These are phyloP conservation scores for Populus trichocarpa DNA, from an alignment of 441 rosid species.

Conservation along the genomic window DNA sequence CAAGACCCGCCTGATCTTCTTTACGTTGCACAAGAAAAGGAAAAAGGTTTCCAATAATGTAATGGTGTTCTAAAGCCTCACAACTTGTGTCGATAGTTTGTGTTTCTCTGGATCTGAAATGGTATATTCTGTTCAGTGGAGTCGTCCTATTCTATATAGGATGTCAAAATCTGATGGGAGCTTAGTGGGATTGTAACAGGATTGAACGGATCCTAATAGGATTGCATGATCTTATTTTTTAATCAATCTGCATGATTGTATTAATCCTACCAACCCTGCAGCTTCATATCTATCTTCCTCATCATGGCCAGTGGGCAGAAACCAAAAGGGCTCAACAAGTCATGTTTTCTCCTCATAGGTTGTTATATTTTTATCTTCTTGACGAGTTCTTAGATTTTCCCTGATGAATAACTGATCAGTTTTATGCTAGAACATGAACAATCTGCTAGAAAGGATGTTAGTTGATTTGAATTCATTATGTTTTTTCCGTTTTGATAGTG, in stretches of 20 bases:
- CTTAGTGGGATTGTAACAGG: background rate
- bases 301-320: constrained; percentile 38
- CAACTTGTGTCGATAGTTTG: background rate
- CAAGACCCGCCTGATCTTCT: background rate
- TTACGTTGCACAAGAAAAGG: background rate
- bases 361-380: background rate
- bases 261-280: background rate
- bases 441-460: background rate
- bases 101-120: background rate
- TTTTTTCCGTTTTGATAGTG: constrained; percentile 26
- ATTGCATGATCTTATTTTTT: background rate
- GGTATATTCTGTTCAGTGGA: too few relatives aligned
- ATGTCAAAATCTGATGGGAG: background rate
- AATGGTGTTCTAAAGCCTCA: background rate
- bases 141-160: background rate
- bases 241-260: background rate
- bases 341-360: constrained; percentile 86
- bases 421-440: background rate
- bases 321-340: constrained; percentile 49
- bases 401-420: too few relatives aligned
- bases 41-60: background rate
- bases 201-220: background rate
- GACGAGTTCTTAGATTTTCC: background rate
- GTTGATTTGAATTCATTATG: background rate
- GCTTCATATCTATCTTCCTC: background rate